A percentile compares a stretch with the other conserved stretches of the same genome.
Evolutionary conservation across 1,284 basidiomycete species (phyloP).

Genomic region (Leccinum cinnamomeum): DNA sequence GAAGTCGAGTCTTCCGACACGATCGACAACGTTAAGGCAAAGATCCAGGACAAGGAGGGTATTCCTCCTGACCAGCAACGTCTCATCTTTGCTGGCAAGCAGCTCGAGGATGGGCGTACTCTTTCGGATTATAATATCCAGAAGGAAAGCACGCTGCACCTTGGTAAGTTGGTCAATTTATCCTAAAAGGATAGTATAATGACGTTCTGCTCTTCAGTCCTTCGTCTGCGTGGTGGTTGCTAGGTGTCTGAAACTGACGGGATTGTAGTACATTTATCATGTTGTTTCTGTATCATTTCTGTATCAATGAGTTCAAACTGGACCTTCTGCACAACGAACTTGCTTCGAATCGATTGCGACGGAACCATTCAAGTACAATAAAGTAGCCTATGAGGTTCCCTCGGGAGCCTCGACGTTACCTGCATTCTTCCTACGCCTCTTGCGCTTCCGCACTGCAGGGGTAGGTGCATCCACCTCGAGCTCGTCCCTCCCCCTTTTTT

Average conservation of each 20-base stretch:
- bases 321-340: neutral
- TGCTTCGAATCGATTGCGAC: neutral
- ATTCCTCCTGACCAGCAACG: slow-evolving; percentile 75
- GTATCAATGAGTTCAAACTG: slow-evolving; percentile 2
- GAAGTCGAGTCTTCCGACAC: slow-evolving; percentile 78
- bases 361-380: neutral
- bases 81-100: slow-evolving; percentile 77
- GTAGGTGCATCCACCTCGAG: slow-evolving; percentile 11
- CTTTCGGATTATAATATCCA: slow-evolving; percentile 70
- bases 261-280: slow-evolving; percentile 1
- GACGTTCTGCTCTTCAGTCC: slow-evolving; percentile 42
- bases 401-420: neutral
- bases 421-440: slow-evolving; percentile 33
- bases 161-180: slow-evolving; percentile 36
- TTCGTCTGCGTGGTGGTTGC: slow-evolving; percentile 75
- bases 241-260: slow-evolving; percentile 18
- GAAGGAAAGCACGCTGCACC: slow-evolving; percentile 69
- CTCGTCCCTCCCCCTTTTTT: slow-evolving; percentile 26
- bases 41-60: slow-evolving; percentile 79
- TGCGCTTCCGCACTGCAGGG: slow-evolving; percentile 32
- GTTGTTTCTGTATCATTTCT: neutral
- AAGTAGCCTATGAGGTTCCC: neutral
- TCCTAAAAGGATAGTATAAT: slow-evolving; percentile 34
- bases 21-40: slow-evolving; percentile 72
- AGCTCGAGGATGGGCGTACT: slow-evolving; percentile 67